phyloP scores from a whole-genome alignment of 2,329 filamentous ascomycete genomes.

The Alternaria hordeiaustralica region DNA sequence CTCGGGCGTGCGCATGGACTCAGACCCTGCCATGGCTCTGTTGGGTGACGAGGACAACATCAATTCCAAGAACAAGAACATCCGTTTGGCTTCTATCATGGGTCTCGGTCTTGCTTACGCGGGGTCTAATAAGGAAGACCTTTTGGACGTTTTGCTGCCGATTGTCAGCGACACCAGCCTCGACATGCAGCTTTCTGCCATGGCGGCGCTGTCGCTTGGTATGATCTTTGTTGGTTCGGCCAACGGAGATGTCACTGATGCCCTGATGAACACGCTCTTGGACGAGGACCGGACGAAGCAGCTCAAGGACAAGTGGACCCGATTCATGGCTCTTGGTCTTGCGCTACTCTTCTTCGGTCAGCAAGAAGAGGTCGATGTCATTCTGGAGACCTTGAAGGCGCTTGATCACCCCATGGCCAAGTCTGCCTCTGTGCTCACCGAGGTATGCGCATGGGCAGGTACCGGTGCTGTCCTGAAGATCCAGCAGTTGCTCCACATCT shows the following conservation, averaged over 20 bases:
- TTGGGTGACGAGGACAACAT: constrained; percentile 82
- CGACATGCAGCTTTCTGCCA: constrained; percentile 94
- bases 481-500: constrained; percentile 95
- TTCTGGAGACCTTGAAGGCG: constrained; percentile 93
- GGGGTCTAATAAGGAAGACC: constrained; percentile 87
- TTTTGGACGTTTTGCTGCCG: constrained; percentile 84
- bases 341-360: constrained; percentile 94
- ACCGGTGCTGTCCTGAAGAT: constrained; percentile 97
- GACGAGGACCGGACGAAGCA: constrained; percentile 91
- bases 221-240: constrained; percentile 92
- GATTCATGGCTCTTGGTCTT: constrained; percentile 92
- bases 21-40: constrained; percentile 87
- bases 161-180: constrained; percentile 83
- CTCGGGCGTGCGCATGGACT: constrained; percentile 86
- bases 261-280: constrained; percentile 89
- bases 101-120: constrained; percentile 94
- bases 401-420: constrained; percentile 97
- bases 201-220: constrained; percentile 90
- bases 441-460: constrained; percentile 97
- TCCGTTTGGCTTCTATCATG: constrained; percentile 90
- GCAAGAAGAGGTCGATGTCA: constrained; percentile 98
- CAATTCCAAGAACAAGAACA: constrained; percentile 75
- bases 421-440: constrained; percentile 90
- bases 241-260: constrained; percentile 87
- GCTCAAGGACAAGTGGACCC: constrained; percentile 97